A percentile compares a stretch with the other conserved stretches of the same genome.
Conservation (phyloP, 1,284 basidiomycete genomes). For the Melampsora larici-populina region DNA sequence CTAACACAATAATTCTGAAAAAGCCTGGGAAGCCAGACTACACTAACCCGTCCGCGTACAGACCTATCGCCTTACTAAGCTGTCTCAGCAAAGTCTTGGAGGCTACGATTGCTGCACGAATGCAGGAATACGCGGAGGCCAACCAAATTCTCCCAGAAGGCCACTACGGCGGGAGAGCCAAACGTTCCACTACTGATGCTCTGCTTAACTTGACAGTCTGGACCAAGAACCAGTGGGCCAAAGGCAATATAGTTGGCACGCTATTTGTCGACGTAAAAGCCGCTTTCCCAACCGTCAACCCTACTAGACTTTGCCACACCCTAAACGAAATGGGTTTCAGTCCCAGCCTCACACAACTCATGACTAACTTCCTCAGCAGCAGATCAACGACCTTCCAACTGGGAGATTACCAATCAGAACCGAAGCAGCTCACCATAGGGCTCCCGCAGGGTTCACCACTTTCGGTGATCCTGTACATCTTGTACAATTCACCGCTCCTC, state of each 20-base stretch:
- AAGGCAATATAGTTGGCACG: slow-evolving; percentile 5
- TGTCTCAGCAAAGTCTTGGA: too few relatives aligned
- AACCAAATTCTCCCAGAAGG: not conserved
- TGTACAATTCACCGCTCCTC: slow-evolving; percentile 15
- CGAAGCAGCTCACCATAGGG: not conserved
- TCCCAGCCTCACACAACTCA: not conserved
- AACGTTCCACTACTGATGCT: not conserved
- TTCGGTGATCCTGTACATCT: slow-evolving; percentile 14
- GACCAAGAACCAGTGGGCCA: slow-evolving; percentile 2
- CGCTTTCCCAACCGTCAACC: slow-evolving; percentile 10
- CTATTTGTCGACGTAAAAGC: slow-evolving; percentile 11
- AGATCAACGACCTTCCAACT: not conserved
- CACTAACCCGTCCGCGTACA: not conserved
- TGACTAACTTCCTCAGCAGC: not conserved
- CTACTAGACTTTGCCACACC: not conserved
- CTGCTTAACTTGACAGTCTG: slow-evolving; percentile 3
- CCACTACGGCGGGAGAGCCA: not conserved
- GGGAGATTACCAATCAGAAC: not conserved
- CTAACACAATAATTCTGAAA: not conserved
- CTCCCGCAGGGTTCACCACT: slow-evolving; percentile 20
- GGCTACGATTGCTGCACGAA: not conserved
- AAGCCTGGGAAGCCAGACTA: slow-evolving; percentile 1
- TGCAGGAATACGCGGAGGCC: not conserved
- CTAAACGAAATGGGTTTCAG: not conserved
- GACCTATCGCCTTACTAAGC: slow-evolving; percentile 8